Evolutionary conservation across 177 flowering plant genomes (phyloP).

Genomic region (Vitis hybrid): DNA sequence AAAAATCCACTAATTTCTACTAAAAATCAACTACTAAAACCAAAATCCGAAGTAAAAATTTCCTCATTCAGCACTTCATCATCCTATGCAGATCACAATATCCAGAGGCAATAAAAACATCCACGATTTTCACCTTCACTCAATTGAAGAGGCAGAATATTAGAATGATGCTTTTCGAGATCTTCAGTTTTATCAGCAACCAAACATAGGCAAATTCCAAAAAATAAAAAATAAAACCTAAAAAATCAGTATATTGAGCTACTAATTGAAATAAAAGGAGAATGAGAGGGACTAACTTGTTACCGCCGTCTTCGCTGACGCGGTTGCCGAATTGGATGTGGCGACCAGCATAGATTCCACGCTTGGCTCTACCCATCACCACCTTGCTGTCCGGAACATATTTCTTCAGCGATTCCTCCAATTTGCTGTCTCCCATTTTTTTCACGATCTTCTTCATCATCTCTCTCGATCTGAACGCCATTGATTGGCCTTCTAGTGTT

Average conservation of each 20-base stretch:
- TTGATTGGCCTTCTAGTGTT: conserved; percentile 1
- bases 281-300: conserved; percentile 44
- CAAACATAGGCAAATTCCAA: too few relatives aligned
- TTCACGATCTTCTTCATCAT: conserved; percentile 82
- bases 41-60: too few relatives aligned
- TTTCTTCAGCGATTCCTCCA: conserved; percentile 60
- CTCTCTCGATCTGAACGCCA: conserved; percentile 82
- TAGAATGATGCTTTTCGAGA: too few relatives aligned
- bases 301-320: conserved; percentile 94
- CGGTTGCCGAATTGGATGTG: conserved; percentile 83
- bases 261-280: background rate
- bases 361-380: conserved; percentile 84
- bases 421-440: conserved; percentile 27
- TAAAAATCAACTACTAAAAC: too few relatives aligned
- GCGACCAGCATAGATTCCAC: conserved; percentile 82
- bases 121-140: too few relatives aligned
- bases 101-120: too few relatives aligned
- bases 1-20: too few relatives aligned
- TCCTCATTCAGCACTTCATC: too few relatives aligned
- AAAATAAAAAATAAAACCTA: too few relatives aligned
- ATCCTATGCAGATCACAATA: too few relatives aligned
- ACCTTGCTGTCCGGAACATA: conserved; percentile 58
- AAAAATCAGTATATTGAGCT: background rate
- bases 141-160: too few relatives aligned
- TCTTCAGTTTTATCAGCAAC: too few relatives aligned